phyloP scores from a whole-genome alignment of 1,284 basidiomycete species.

The Trichosporon asahii region DNA sequence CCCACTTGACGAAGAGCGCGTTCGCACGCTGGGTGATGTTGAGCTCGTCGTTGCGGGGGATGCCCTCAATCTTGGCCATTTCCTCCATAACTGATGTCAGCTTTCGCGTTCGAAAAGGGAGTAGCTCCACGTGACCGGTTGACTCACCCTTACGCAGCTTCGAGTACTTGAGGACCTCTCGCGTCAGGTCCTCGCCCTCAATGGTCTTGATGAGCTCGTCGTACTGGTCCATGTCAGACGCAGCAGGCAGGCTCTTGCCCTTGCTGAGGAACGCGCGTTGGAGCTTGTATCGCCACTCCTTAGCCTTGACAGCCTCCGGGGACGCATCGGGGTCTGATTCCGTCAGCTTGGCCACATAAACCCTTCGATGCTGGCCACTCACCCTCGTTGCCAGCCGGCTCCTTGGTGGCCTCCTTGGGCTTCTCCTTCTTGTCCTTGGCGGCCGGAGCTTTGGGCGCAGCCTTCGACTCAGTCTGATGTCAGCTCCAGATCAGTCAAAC shows the following conservation, averaged over 20 bases:
- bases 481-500: background rate
- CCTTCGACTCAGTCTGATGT: slow-evolving; percentile 31
- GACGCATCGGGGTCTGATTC: slow-evolving; percentile 39
- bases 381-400: slow-evolving; percentile 36
- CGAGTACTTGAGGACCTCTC: slow-evolving; percentile 83
- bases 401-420: slow-evolving; percentile 17
- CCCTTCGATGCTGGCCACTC: slow-evolving; percentile 10
- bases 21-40: slow-evolving; percentile 71
- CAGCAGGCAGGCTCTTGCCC: slow-evolving; percentile 53
- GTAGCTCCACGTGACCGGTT: slow-evolving; percentile 11
- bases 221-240: slow-evolving; percentile 71
- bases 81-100: slow-evolving; percentile 75
- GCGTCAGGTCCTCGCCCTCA: slow-evolving; percentile 74
- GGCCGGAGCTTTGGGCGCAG: slow-evolving; percentile 41
- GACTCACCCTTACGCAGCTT: slow-evolving; percentile 79
- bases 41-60: slow-evolving; percentile 81
- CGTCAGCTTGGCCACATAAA: background rate
- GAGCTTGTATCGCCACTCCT: slow-evolving; percentile 83
- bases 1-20: slow-evolving; percentile 38
- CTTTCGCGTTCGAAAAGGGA: background rate
- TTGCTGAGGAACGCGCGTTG: slow-evolving; percentile 79
- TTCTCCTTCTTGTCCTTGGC: slow-evolving; percentile 31
- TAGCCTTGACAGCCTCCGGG: slow-evolving; percentile 70
- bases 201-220: slow-evolving; percentile 77
- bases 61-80: slow-evolving; percentile 67